Conservation (phyloP, 495 filamentous ascomycete genomes). For the Clavariopsis aquatica region DNA sequence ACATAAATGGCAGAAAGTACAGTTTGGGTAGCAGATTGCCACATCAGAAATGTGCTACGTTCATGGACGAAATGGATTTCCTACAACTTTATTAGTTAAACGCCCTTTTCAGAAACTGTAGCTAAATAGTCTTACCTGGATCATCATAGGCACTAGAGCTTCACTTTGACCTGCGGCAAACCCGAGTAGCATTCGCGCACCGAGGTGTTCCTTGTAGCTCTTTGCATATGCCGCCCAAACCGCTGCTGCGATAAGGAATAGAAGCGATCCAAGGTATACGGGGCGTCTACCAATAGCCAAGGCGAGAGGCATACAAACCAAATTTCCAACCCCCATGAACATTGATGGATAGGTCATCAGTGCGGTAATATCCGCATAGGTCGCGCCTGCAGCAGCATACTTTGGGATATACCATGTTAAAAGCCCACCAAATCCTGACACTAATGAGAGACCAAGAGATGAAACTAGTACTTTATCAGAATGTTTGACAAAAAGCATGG, state of each 20-base stretch:
- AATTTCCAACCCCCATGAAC: constrained; percentile 48
- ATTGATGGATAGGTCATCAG: constrained; percentile 46
- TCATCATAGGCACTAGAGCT: constrained; percentile 48
- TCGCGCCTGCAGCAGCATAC: constrained; percentile 7
- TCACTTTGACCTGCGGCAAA: constrained; percentile 45
- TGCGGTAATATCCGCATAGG: constrained; percentile 21
- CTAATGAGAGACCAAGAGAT: neutral
- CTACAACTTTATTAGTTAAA: constrained; percentile 18
- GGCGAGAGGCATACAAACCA: constrained; percentile 49
- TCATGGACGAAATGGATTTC: constrained; percentile 49
- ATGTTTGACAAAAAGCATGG: neutral
- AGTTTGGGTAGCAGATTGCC: constrained; percentile 42
- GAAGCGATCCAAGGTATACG: constrained; percentile 43
- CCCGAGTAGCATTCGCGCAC: constrained; percentile 42
- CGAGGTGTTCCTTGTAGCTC: constrained; percentile 32
- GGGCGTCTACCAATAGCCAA: constrained; percentile 48
- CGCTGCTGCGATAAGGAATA: constrained; percentile 32
- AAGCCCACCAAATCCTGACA: constrained; percentile 6
- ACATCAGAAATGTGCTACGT: constrained; percentile 44
- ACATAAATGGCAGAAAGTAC: constrained; percentile 41
- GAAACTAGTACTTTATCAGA: neutral
- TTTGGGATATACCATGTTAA: constrained; percentile 3
- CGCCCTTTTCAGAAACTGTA: constrained; percentile 31
- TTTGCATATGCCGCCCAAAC: constrained; percentile 19
- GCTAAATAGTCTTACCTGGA: constrained; percentile 43